Evolutionary conservation across 2,329 filamentous ascomycete species (phyloP), one percentile per base, ranked within the genome.

Genomic region (Cytospora leucostoma): DNA sequence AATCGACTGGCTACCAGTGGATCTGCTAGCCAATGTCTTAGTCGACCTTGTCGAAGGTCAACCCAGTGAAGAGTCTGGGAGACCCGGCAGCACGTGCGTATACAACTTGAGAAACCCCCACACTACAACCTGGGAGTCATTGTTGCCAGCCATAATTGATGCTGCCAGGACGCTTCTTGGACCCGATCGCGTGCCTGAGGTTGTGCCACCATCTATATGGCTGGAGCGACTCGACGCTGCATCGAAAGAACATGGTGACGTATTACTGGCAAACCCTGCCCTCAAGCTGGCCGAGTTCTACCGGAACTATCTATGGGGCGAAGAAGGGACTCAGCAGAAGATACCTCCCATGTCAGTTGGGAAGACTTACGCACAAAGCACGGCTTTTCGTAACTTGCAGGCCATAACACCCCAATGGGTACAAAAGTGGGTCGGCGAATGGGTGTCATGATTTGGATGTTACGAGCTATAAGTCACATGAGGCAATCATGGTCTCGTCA

Each of bases 1-100:
- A 1, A 70, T 81, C 2, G 76, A 80, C 58, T 82, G 79, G 79
- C 65, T 82, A 2, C 79, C 79, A 0, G 73, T 79, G 12, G 79
- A 82, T 56, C 37, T 74, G 0, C 70, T 79, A 5, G 74, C 75
- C 2, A 69, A 74, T 2, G 72, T 77, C 3, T 62, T 80, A 0
- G 67, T 74, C 10, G 75, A 77, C 21, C 67, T 78, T 2, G 62
- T 62, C 21, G 44, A 12, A 27, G 32, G 19, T 13, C 37, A 38
- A 8, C 56, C 10, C 6, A 12, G 8, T 13, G 15, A n/a, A 4
- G 19, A 27, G 15, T 19, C 17, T 8, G 33, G 19, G n/a, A 10
- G n/a, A 2, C 6, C n/a, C 1, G 47, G 21, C 19, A 19, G 58
- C 19, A 64, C 60, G 8, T 38, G 11, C 12, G 69, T 74, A 10